A percentile compares a stretch with the other conserved stretches of the same genome.
Evolutionary conservation across 768 basidiomycete genomes (phyloP).

Genomic region (Cyclocybe cylindracea): DNA sequence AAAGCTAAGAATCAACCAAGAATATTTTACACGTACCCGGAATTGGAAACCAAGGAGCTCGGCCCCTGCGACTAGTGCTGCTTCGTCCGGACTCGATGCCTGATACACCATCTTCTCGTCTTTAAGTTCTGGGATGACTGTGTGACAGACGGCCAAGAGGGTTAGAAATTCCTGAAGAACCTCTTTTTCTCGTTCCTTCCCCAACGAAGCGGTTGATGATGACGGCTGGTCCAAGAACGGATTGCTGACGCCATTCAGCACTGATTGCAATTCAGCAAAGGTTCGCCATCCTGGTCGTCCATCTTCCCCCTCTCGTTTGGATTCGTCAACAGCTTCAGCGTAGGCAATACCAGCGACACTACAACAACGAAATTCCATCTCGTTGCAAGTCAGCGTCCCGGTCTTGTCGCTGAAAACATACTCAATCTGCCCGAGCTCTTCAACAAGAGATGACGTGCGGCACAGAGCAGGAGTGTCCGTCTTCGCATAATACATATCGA

Average conservation of each 20-base stretch:
- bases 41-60: slow-evolving; percentile 92
- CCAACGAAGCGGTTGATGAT: slow-evolving; percentile 26
- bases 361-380: slow-evolving; percentile 96
- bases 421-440: slow-evolving; percentile 98
- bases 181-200: slow-evolving; percentile 44
- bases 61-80: slow-evolving; percentile 92
- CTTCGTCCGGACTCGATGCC: slow-evolving; percentile 97
- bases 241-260: slow-evolving; percentile 53
- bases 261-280: slow-evolving; percentile 68
- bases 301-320: slow-evolving; percentile 64
- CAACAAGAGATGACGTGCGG: slow-evolving; percentile 96
- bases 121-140: slow-evolving; percentile 92
- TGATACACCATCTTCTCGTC: slow-evolving; percentile 93
- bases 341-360: slow-evolving; percentile 88
- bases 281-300: slow-evolving; percentile 72
- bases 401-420: slow-evolving; percentile 96
- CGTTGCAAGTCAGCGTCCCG: slow-evolving; percentile 93
- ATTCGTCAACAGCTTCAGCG: slow-evolving; percentile 89
- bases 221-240: slow-evolving; percentile 59
- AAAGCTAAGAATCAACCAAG: neutral
- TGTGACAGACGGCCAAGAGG: slow-evolving; percentile 93
- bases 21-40: slow-evolving; percentile 61
- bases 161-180: slow-evolving; percentile 74
- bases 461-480: slow-evolving; percentile 98
- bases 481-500: slow-evolving; percentile 96